Percentiles rank a stretch among this genome's conserved stretches.
These are phyloP conservation scores for Malus hybrid DNA, from an alignment of 331 rosid species.

Conservation along the genomic window DNA sequence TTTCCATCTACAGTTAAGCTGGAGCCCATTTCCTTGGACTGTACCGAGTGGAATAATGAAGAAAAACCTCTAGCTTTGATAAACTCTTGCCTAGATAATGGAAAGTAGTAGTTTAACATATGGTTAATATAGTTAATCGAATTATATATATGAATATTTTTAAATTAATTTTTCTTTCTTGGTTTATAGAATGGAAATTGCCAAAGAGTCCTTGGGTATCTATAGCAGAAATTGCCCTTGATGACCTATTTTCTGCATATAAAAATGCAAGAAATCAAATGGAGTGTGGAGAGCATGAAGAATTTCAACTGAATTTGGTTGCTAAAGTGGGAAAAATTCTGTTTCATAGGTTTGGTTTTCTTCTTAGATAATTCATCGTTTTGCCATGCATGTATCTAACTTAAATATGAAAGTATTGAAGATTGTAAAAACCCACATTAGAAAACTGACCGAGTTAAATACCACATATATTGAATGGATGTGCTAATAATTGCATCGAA, in stretches of 20 bases:
- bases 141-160: too few species aligned
- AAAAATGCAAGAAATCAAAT: background rate
- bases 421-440: too few species aligned
- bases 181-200: background rate
- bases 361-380: too few species aligned
- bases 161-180: background rate
- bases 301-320: background rate
- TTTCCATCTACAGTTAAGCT: background rate
- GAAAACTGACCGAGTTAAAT: too few species aligned
- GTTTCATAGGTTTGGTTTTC: background rate
- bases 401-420: too few species aligned
- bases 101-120: too few species aligned
- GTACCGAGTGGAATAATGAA: background rate
- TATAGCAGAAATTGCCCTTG: background rate
- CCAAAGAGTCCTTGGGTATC: background rate
- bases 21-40: background rate
- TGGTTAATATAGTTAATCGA: too few species aligned
- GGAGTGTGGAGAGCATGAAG: background rate
- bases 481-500: too few species aligned
- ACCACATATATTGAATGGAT: too few species aligned
- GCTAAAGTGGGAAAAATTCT: background rate
- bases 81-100: background rate
- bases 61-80: background rate
- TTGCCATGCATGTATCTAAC: too few species aligned
- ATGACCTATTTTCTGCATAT: background rate